Base-by-base conservation (phyloP, 1,139 yeast species). In the Protomyces inouyei region DNA sequence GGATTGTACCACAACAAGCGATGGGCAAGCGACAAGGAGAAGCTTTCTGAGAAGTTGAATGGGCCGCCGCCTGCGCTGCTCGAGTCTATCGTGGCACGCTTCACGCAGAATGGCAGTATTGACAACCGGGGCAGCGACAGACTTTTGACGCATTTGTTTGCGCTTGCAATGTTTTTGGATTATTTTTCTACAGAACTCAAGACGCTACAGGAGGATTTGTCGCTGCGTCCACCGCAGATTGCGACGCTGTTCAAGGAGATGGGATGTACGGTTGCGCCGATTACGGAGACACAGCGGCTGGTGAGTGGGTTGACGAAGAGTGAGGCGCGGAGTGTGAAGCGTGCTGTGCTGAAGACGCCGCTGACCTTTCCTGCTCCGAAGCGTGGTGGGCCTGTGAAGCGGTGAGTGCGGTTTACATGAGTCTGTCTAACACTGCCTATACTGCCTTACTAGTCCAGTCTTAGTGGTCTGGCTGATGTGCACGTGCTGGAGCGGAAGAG, bases 261-360 rank as follows among this genome's bases (percentile, higher is more conserved):
- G 70, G 98, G 99, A 65, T 95, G 97, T 69, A 76, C 76, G 37
- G 84, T 89, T 61, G 88, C 88, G 75, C 81, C 84, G 60, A 86
- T 91, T 35, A 83, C 92, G n/a, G 85, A 82, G 28, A 82, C 87
- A 6, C 92, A 90, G 76, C 92, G 95, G 28, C 92, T 87, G 72
- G 91, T 90, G 2, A 83, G 87, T 68, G 92, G 90, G n/a, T 80
- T 91, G 68, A 83, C 89, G 61, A 85, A 83, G 75, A 77, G 83
- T 55, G 81, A 83, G 66, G 88, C 88, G 35, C 75, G 83, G 12
- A 80, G 84, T 55, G 86, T 87, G 75, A 90, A 90, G 76, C 80
- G 92, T 69, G 98, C 97, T 8, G 76, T 83, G 25, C 82, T 93
- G 75, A 86, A 83, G 74, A 96, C 91, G 46, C 99, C 99, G 48